Conservation (phyloP, 257 asterid genomes). For the Solanum neorickii region DNA sequence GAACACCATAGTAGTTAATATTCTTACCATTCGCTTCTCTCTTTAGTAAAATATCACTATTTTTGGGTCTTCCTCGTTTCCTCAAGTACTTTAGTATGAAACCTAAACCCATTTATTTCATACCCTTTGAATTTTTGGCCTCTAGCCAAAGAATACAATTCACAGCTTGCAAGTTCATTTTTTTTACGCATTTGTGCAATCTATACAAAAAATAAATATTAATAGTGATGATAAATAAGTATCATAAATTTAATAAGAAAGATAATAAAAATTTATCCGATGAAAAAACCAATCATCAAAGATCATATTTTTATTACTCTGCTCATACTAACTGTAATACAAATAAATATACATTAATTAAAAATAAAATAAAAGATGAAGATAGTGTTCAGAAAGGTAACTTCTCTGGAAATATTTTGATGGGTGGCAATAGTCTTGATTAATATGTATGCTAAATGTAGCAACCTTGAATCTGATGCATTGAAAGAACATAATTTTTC, state of each 20-base stretch:
- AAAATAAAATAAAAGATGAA: too few relatives aligned
- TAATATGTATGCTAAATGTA: conserved; percentile 60
- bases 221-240: background rate
- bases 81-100: too few relatives aligned
- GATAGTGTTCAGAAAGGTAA: too few relatives aligned
- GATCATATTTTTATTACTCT: background rate
- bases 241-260: background rate
- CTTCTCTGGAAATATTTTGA: conserved; percentile 23
- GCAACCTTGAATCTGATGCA: conserved; percentile 21
- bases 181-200: background rate
- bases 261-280: background rate
- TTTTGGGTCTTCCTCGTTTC: too few relatives aligned
- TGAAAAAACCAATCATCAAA: background rate
- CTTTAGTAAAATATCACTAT: too few relatives aligned
- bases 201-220: background rate
- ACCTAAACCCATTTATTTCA: too few relatives aligned
- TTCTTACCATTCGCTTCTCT: too few relatives aligned
- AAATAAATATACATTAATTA: background rate
- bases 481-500: conserved; percentile 28
- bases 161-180: too few relatives aligned
- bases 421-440: conserved; percentile 5
- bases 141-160: too few relatives aligned
- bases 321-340: background rate
- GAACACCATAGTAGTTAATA: too few relatives aligned
- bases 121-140: too few relatives aligned